Conservation (phyloP, 345 rosid species). For the Nasturtium officinale region DNA sequence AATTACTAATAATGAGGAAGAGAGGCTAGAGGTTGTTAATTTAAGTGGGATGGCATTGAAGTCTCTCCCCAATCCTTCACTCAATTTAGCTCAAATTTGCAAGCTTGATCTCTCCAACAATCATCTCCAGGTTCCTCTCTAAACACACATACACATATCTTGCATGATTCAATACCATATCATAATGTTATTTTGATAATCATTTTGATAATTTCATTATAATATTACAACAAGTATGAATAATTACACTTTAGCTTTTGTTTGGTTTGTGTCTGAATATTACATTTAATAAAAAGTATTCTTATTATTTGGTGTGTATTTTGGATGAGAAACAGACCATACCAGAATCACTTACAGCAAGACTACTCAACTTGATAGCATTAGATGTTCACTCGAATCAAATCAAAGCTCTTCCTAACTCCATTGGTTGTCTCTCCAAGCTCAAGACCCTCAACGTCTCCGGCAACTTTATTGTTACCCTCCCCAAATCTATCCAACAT, state of each 20-base stretch:
- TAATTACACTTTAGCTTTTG: background rate
- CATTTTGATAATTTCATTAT: background rate
- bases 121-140: constrained; percentile 64
- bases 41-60: constrained; percentile 72
- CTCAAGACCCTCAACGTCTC: constrained; percentile 81
- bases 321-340: constrained; percentile 53
- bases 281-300: background rate
- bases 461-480: constrained; percentile 62
- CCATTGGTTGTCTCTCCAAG: constrained; percentile 81
- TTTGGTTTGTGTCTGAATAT: background rate
- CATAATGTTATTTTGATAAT: background rate
- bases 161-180: constrained; percentile 3
- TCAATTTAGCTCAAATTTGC: constrained; percentile 64
- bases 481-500: constrained; percentile 75
- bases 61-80: constrained; percentile 60
- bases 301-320: background rate
- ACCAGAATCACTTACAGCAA: constrained; percentile 82
- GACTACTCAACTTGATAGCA: constrained; percentile 72
- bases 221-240: background rate
- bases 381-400: constrained; percentile 87
- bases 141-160: background rate
- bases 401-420: constrained; percentile 72
- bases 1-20: constrained; percentile 41
- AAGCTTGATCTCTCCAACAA: constrained; percentile 83
- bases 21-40: constrained; percentile 59